Base-by-base conservation (phyloP, 257 asterid species). In the Coffea canephora region DNA sequence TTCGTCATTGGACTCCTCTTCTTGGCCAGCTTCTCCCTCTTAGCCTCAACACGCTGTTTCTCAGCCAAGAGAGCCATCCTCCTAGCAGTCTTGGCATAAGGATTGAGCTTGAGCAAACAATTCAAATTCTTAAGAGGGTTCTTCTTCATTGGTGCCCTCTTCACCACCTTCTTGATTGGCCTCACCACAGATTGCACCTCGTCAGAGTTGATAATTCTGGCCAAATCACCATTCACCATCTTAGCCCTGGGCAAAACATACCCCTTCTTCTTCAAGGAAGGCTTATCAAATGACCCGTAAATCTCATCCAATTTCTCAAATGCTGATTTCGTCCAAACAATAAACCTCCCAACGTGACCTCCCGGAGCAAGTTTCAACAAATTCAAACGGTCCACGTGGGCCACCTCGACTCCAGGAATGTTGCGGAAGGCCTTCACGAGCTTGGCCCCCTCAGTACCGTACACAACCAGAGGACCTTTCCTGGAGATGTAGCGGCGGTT, bases 141-240 rank as follows among this genome's bases (percentile, higher is more conserved):
- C 89, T 93, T 93, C 88, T 93, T 91, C 90, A 93, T 8, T 1
- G 85, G 86, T 57, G 96, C 95, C 75, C 95, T 89, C 88, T 83
- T 89, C 39, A 82, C 50, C 72, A 85, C 94, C 91, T 85, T 86
- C 88, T 94, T 92, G 77, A 92, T 94, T 9, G 93, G 98, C 78
- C 75, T 92, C 84, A 94, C 98, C 15, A 92, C 97, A 6, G 95
- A 89, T 82, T 94, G 97, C n/a, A 94, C 90, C 88, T 92, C 98
- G 62, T 94, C 98, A 0, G 98, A 94, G 69, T 94, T 94, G 68
- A 94, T 92, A 48, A 94, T 94, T 55, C 97, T 90, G 0, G 98
- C 96, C 65, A 94, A 84, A 77, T 94, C 98, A 25, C 93, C 98
- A 83, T 94, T 94, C 45, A 85, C 90, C 97, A 94, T 94, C 88